Base-by-base conservation (phyloP, 2,329 filamentous ascomycete species). In the Phyllosticta citribraziliensis region DNA sequence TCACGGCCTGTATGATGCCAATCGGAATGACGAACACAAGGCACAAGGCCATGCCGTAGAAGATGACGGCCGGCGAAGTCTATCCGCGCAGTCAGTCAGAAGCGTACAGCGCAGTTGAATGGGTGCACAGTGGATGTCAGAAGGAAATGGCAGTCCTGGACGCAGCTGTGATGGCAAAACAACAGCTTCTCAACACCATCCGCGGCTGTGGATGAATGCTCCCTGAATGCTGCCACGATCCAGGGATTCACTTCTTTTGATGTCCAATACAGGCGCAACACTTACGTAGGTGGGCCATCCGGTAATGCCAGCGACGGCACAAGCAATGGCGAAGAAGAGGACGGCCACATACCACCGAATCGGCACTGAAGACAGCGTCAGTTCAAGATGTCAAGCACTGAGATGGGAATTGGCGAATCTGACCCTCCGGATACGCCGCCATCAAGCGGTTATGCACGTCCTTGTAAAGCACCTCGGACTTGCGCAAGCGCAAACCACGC, bases 1-100 rank as follows among this genome's bases (percentile, higher is more conserved):
- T 82, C 72, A 80, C 82, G 57, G 80, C 79, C 67, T 78, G 79
- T 68, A 82, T 77, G 63, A 82, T 79, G 27, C 80, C 80, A 10
- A 80, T 73, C 4, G 80, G 80, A 10, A 83, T 73, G 51, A 82
- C 76, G 61, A 82, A 81, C 25, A 82, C 65, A 11, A 80, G 65
- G 64, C 78, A 80, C 11, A 83, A 74, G 0, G 72, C 72, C 17
- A 83, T 70, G 47, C 79, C 79, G 64, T 79, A 81, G 58, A 82
- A 80, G 14, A 82, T 76, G 24, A 81, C 80, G 1, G 76, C 79
- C 0, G 78, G 76, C 0, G 77, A 76, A 0, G 81, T 82, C 33
- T 40, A 10, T 40, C 25, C 25, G 25, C 25, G 25, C 25, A 27
- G 5, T 27, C 14, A 40, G 33, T 40, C 33, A 40, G 33, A 33